Percentiles rank a stretch among this genome's conserved stretches.
Evolutionary conservation across 2,329 filamentous ascomycete genomes (phyloP).

Genomic region (Thermothelomyces thermophilus): DNA sequence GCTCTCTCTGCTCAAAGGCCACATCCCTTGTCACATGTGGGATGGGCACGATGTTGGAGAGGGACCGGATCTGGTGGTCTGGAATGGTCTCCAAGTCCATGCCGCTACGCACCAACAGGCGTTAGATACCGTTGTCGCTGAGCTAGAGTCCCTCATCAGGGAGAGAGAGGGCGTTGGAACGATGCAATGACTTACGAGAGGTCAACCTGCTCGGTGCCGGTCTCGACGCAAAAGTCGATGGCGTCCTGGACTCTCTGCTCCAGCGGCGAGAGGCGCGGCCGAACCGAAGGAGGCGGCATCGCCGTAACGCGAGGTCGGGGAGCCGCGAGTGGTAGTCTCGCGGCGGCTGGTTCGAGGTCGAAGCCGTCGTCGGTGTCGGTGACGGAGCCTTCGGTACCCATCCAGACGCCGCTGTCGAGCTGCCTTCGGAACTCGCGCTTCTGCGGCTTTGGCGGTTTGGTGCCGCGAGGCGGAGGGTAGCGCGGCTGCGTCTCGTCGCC

Average conservation of each 20-base stretch:
- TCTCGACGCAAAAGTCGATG: constrained; percentile 50
- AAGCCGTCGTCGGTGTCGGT: constrained; percentile 39
- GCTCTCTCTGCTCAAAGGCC: constrained; percentile 52
- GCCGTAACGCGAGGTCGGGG: neutral
- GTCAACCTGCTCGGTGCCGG: constrained; percentile 54
- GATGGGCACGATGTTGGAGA: constrained; percentile 49
- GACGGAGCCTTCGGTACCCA: constrained; percentile 53
- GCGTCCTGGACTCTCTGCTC: constrained; percentile 41
- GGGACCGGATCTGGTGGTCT: constrained; percentile 49
- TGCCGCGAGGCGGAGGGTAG: constrained; percentile 17
- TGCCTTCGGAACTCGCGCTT: constrained; percentile 53
- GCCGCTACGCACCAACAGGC: constrained; percentile 28
- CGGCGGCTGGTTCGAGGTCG: constrained; percentile 10
- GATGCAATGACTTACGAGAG: constrained; percentile 44
- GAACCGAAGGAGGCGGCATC: constrained; percentile 10
- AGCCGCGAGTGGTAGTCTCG: constrained; percentile 2
- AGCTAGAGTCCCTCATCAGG: no score
- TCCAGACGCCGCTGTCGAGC: constrained; percentile 59
- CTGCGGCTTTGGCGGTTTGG: constrained; percentile 6
- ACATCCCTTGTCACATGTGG: constrained; percentile 50
- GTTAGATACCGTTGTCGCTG: constrained; percentile 5
- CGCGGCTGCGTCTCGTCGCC: constrained; percentile 29
- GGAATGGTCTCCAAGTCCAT: constrained; percentile 48
- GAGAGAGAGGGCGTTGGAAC: no score
- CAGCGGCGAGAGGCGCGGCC: constrained; percentile 17